phyloP scores from a whole-genome alignment of 2,329 filamentous ascomycete species.

The Capronia americana region DNA sequence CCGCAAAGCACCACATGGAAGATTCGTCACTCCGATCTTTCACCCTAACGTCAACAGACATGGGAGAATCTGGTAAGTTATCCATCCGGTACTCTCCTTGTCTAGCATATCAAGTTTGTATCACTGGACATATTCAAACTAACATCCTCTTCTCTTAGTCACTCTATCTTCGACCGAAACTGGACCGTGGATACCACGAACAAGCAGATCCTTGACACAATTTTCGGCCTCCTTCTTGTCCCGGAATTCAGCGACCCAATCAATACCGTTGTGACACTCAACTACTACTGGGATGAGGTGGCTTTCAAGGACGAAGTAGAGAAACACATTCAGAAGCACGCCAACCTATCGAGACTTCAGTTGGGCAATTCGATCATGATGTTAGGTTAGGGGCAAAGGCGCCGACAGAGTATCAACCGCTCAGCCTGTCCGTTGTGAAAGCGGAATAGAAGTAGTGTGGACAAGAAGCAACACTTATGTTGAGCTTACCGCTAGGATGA shows the following conservation, averaged over 20 bases:
- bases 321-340: conserved; percentile 34
- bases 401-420: background rate
- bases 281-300: conserved; percentile 39
- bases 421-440: background rate
- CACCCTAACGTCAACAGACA: conserved; percentile 50
- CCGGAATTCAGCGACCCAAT: conserved; percentile 45
- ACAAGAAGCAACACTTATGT: background rate
- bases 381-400: background rate
- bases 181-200: conserved; percentile 47
- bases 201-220: conserved; percentile 44
- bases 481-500: background rate
- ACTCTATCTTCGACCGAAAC: conserved; percentile 41
- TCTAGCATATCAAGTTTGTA: conserved; percentile 6
- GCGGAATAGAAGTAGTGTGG: background rate
- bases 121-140: no score
- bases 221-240: conserved; percentile 46
- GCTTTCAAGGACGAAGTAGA: conserved; percentile 36
- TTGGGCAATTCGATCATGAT: conserved; percentile 12
- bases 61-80: conserved; percentile 46
- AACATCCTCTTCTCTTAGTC: conserved; percentile 7
- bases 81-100: background rate
- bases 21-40: conserved; percentile 48
- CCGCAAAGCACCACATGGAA: conserved; percentile 44
- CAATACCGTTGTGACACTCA: conserved; percentile 33
- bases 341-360: conserved; percentile 25